phyloP scores from a whole-genome alignment of 1,139 yeast genomes.

The Geotrichum phurueaensis region DNA sequence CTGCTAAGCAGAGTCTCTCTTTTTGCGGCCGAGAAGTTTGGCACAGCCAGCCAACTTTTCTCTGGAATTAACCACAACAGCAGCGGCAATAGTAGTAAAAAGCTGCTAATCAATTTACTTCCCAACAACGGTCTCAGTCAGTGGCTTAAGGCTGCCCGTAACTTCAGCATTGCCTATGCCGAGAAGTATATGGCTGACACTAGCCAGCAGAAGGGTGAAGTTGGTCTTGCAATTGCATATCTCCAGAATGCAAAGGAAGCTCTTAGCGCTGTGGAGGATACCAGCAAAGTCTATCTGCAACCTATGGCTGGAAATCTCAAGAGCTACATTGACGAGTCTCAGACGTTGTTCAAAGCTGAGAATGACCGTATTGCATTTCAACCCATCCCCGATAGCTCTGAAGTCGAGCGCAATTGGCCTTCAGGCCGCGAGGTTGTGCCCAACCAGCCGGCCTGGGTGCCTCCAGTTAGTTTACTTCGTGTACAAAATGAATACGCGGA shows the following conservation, averaged over 20 bases:
- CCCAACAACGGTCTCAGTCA: constrained; percentile 8
- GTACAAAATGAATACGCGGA: background rate
- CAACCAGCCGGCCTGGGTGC: constrained; percentile 28
- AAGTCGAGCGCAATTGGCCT: constrained; percentile 31
- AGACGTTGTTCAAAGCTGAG: constrained; percentile 27
- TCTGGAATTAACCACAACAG: background rate
- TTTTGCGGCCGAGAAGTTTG: constrained; percentile 33
- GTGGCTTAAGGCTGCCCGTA: constrained; percentile 31
- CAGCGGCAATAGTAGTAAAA: background rate
- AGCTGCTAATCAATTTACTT: background rate
- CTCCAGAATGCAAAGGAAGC: constrained; percentile 18
- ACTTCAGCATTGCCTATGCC: constrained; percentile 30
- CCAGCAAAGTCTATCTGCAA: constrained; percentile 6
- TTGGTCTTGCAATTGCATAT: constrained; percentile 33
- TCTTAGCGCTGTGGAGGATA: constrained; percentile 10
- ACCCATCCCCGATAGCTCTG: constrained; percentile 29
- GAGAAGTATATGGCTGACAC: constrained; percentile 32
- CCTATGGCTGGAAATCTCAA: constrained; percentile 16
- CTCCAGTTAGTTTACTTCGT: constrained; percentile 19
- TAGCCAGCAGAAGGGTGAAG: constrained; percentile 26
- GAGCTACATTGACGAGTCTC: constrained; percentile 19
- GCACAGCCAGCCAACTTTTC: constrained; percentile 27
- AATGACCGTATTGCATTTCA: constrained; percentile 34
- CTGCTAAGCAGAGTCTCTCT: constrained; percentile 33
- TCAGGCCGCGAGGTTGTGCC: constrained; percentile 34